Evolutionary conservation across 352 stramenopile species (phyloP), one percentile per base, ranked within the genome.

Genomic region (Elongisporangium prolatum): DNA sequence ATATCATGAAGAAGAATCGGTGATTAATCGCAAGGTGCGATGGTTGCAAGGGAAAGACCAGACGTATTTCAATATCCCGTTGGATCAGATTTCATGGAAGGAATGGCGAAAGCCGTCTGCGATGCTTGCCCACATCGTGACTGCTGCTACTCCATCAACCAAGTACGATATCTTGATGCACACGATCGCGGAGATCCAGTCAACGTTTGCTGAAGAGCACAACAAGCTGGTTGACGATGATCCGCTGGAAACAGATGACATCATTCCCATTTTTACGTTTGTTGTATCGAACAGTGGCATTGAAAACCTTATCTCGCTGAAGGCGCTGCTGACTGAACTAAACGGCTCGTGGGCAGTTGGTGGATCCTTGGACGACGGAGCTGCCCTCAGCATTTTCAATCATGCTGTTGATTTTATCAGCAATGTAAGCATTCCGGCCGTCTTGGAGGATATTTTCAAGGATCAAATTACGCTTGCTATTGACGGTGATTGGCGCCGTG

Each of bases 1-100:
- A 4, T 88, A 87, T 58, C 73, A 86, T 9, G 84, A 91, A 52
- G 86, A 93, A 52, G 86, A 96, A 24, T 68, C 82, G 0, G 72
- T 73, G 7, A 77, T 96, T 54, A 94, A 92, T 61, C 81, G 84
- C 10, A 94, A 94, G 55, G 71, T 96, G 9, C 72, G 84, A n/a
- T 96, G 85, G 84, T 68, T 96, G 10, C 86, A 94, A 65, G 85
- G 86, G n/a, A 96, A 96, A 71, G 85, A 96, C 57, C 86, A 96
- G 37, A 89, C 83, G 56, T 94, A 93, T 57, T 96, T 91, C 61
- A 92, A 94, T 53, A 96, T 96, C 28, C 84, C 86, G 2, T 25
- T 88, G 56, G 69, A 91, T 22, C 84, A 94, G 25, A 68, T 91
- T 8, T 96, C 86, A 50, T 89, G 75, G 74, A 93, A 91, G 21